Evolutionary conservation across 148 eudicot genomes (phyloP).

Genomic region (Rheum nobile): DNA sequence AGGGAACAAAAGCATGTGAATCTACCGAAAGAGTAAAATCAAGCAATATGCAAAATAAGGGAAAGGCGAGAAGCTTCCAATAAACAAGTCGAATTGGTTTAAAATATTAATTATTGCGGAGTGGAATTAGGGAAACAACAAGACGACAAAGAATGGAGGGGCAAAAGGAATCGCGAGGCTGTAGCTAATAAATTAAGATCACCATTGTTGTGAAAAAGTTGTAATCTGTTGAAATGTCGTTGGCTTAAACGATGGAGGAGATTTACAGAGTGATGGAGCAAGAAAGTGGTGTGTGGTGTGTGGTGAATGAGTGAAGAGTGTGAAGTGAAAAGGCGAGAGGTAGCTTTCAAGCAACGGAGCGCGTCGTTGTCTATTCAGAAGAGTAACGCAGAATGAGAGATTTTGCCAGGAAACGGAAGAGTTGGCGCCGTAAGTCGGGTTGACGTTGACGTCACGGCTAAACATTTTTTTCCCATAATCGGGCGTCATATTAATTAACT

Average conservation of each 20-base stretch:
- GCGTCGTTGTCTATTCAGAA: neutral
- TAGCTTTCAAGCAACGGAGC: conserved; percentile 2
- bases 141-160: neutral
- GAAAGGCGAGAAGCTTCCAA: neutral
- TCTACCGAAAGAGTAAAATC: neutral
- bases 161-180: neutral
- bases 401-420: neutral
- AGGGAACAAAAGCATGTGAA: neutral
- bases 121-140: neutral
- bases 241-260: neutral
- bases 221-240: neutral
- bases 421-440: neutral
- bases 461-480: too few relatives aligned
- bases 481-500: too few relatives aligned
- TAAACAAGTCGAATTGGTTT: neutral
- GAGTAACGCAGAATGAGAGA: neutral
- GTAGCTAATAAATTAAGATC: neutral
- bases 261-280: neutral
- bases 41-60: neutral
- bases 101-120: neutral
- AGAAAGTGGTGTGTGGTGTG: neutral
- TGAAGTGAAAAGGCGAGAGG: neutral
- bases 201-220: neutral
- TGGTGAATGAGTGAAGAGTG: neutral
- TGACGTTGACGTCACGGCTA: neutral